Evolutionary conservation across 1,284 basidiomycete genomes (phyloP), one percentile per base, ranked within the genome.

Genomic region (Peniophora sp.): DNA sequence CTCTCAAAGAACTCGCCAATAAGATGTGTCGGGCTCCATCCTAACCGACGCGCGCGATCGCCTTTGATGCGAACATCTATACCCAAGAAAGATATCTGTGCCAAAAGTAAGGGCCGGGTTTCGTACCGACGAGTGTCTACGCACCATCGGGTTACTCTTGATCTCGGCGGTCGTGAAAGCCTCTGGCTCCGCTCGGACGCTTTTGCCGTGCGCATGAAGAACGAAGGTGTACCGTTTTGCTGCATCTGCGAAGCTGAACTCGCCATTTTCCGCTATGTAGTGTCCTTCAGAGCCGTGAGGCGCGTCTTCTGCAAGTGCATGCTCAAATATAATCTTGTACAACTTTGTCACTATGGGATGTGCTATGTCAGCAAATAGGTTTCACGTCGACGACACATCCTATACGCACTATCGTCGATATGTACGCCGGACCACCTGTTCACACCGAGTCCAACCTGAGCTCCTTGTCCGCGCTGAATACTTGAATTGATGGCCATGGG

Each of bases 1-100:
- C 73, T 74, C 5, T 62, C 69, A 42, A 77, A 55, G 52, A 82
- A 60, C 52, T 81, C 78, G 11, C 62, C 61, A 1, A 67, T 74
- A 2, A 67, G 69, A 51, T 74, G 64, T 27, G 57, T 67, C 2
- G 79, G 76, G 47, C 71, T 70, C 79, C 81, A 83, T 0, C 83
- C 83, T 44, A 86, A 68, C 2, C 67, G 62, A 49, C 74, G 72
- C 2, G 72, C 73, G 18, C 75, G 67, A 52, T 71, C 76, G 1
- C 71, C 73, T 23, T 64, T 66, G 54, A 70, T 73, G 27, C 76
- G 73, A 11, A 78, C 74, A 62, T 84, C 82, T 0, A 71, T 63
- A 6, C 81, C 81, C 22, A 78, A 63, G 53, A 70, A 74, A 8
- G 43, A 6, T 22, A 15, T 6, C 43, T 45, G 43, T 24, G 11